phyloP scores from a whole-genome alignment of 805 yeast genomes.

The Pichia pseudocactophila region DNA sequence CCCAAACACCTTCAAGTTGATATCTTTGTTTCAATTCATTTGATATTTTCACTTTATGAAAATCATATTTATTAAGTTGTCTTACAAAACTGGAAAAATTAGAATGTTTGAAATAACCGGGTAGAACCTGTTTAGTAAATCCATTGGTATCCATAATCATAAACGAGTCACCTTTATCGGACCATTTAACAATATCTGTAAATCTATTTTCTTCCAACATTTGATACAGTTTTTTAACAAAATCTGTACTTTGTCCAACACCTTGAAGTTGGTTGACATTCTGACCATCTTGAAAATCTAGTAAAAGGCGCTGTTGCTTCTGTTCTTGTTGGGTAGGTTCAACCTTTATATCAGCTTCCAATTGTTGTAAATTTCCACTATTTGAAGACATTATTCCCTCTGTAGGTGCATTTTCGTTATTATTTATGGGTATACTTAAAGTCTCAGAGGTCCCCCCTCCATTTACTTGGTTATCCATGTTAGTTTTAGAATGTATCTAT shows the following conservation, averaged over 20 bases:
- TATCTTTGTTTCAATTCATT: constrained; percentile 62
- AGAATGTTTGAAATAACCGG: constrained; percentile 88
- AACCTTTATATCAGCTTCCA: no score
- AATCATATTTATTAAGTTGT: constrained; percentile 92
- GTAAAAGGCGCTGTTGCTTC: neutral
- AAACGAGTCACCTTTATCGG: constrained; percentile 75
- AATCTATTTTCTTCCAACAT: constrained; percentile 83
- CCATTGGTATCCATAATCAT: constrained; percentile 85
- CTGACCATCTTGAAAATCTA: no score
- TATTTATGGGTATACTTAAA: no score
- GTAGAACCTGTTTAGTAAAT: constrained; percentile 80
- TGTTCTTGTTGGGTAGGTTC: neutral
- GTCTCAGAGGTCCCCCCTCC: no score
- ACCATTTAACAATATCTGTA: constrained; percentile 75
- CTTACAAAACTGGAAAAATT: constrained; percentile 94
- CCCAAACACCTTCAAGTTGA: constrained; percentile 63
- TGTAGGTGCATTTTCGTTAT: no score
- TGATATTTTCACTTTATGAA: constrained; percentile 83
- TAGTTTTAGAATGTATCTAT: no score
- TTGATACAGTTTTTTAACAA: constrained; percentile 67
- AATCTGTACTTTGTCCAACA: constrained; percentile 36
- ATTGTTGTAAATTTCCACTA: no score
- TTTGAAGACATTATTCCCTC: no score
- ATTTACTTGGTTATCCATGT: no score
- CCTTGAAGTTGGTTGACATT: neutral